Evolutionary conservation across 2,329 filamentous ascomycete species (phyloP), one percentile per base, ranked within the genome.

Genomic region (Fusarium siculi): DNA sequence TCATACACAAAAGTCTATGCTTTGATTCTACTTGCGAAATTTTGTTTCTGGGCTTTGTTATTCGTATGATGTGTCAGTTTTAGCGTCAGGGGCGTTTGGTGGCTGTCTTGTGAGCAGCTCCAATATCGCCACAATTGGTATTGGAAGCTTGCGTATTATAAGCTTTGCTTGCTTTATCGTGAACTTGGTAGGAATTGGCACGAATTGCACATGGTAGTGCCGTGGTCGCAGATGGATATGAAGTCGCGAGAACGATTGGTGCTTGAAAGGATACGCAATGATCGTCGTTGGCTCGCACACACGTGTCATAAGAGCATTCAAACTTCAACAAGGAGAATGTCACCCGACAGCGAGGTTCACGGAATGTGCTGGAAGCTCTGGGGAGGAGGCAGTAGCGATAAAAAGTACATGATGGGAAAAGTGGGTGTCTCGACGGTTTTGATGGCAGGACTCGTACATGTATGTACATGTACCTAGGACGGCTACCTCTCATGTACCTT

Each of bases 11-110:
- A 74, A 75, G 69, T 73, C 46, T 14, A 54, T 59, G 37, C 18
- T 53, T 37, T 53, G 34, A 7, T 53, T 53, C 10, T 54, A 44
- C 32, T 44, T 42, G 61, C 66, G n/a, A 75, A 44, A 60, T 23
- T 56, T 63, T 40, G 43, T 64, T 64, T 42, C 52, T 37, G 36
- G 58, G 54, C 63, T 64, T 61, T 49, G 30, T 54, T 64, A 21
- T 47, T 58, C 23, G 44, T 32, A 42, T 25, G 30, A 25, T 58
- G n/a, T 73, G 55, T 68, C 50, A 64, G 58, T 58, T 71, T 71
- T 74, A 71, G 74, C 74, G 68, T 53, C 43, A 23, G 25, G 56
- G 71, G 66, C 53, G 74, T 76, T 76, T 36, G 50, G 63, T 42
- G 71, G 60, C 60, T 63, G 74, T 54, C 57, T 62, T 49, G 39